These are phyloP conservation scores for Trichosporon ovoides DNA, from an alignment of 1,284 basidiomycete genomes.

Conservation along the genomic window DNA sequence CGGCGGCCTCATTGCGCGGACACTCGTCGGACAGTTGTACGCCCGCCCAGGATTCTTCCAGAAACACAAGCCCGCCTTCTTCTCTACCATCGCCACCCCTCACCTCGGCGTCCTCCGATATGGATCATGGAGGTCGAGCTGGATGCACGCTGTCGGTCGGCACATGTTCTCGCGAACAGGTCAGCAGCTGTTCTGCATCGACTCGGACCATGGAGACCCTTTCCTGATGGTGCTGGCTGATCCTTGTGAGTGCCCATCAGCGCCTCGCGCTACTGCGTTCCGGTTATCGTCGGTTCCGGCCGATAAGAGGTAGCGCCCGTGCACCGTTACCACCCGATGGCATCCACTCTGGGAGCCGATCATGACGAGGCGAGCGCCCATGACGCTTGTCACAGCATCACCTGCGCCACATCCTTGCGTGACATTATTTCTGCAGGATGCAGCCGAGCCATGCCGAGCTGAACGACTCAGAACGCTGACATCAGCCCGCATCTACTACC, in stretches of 20 bases:
- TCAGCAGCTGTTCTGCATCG: conserved; percentile 68
- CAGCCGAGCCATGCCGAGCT: too few relatives aligned
- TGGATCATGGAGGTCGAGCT: conserved; percentile 17
- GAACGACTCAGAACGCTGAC: neutral
- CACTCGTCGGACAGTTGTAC: conserved; percentile 42
- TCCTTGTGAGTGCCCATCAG: conserved; percentile 63
- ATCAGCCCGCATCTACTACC: conserved; percentile 69
- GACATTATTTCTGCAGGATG: too few relatives aligned
- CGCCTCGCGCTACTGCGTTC: too few relatives aligned
- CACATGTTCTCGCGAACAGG: conserved; percentile 76
- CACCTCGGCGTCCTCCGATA: conserved; percentile 44
- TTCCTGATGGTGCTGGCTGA: conserved; percentile 80
- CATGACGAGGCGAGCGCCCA: too few relatives aligned
- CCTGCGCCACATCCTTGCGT: too few relatives aligned
- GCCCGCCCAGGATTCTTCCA: conserved; percentile 41
- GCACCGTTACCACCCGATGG: too few relatives aligned
- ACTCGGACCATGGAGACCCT: conserved; percentile 63
- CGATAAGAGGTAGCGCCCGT: too few relatives aligned
- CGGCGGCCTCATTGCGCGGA: conserved; percentile 45
- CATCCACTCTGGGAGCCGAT: too few relatives aligned
- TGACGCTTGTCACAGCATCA: too few relatives aligned
- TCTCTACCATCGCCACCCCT: conserved; percentile 46
- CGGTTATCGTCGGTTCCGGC: too few relatives aligned
- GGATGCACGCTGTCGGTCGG: conserved; percentile 59
- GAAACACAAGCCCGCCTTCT: conserved; percentile 34